These are phyloP conservation scores for Pneumocystis sp. DNA, from an alignment of 1,139 yeast genomes.

Conservation along the genomic window DNA sequence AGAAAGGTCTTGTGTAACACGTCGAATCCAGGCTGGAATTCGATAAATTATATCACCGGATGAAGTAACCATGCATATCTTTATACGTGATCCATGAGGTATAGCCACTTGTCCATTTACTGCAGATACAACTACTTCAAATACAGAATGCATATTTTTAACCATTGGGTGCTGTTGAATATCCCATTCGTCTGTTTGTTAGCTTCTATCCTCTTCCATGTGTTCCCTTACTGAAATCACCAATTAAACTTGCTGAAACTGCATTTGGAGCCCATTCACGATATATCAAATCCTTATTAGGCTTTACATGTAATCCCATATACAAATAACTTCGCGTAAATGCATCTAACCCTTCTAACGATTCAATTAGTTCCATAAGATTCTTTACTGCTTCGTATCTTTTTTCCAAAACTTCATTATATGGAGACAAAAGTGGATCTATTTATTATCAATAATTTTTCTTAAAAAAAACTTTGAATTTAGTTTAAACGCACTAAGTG, in stretches of 20 bases:
- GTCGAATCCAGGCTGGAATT: slow-evolving; percentile 73
- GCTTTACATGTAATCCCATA: slow-evolving; percentile 62
- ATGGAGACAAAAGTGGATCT: slow-evolving; percentile 86
- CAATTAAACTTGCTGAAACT: slow-evolving; percentile 52
- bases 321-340: slow-evolving; percentile 47
- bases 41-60: slow-evolving; percentile 58
- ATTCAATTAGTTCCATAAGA: slow-evolving; percentile 32
- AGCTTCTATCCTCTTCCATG: background rate
- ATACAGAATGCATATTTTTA: slow-evolving; percentile 50
- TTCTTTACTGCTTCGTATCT: slow-evolving; percentile 33
- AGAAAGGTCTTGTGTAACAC: slow-evolving; percentile 55
- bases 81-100: slow-evolving; percentile 67
- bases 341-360: slow-evolving; percentile 35
- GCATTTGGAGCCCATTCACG: slow-evolving; percentile 90
- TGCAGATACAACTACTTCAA: slow-evolving; percentile 41
- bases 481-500: background rate
- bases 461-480: background rate
- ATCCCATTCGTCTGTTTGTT: slow-evolving; percentile 46
- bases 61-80: slow-evolving; percentile 19
- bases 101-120: slow-evolving; percentile 47
- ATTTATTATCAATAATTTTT: background rate
- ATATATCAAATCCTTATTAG: slow-evolving; percentile 40
- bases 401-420: slow-evolving; percentile 42
- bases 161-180: slow-evolving; percentile 42
- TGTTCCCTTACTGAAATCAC: slow-evolving; percentile 50